Evolutionary conservation across 1,139 yeast genomes (phyloP).

Genomic region (Yamadazyma diospyri): DNA sequence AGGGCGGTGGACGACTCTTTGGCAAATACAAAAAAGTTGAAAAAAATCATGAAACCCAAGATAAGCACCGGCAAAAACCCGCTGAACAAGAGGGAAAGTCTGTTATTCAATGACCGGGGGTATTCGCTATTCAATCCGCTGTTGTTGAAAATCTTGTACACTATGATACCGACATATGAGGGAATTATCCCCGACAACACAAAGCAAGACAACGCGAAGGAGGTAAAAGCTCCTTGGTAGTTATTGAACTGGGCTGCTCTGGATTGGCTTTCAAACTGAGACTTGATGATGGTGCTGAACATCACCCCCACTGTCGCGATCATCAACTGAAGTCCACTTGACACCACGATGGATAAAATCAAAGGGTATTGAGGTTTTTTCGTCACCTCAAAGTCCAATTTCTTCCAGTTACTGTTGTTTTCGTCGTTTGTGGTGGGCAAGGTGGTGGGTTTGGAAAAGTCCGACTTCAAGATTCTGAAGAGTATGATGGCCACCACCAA

Average conservation of each 20-base stretch:
- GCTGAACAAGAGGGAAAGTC: constrained; percentile 52
- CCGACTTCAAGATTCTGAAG: constrained; percentile 45
- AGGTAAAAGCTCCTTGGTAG: constrained; percentile 58
- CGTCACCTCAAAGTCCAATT: constrained; percentile 52
- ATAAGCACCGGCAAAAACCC: constrained; percentile 60
- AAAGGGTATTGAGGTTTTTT: constrained; percentile 46
- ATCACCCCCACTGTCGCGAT: constrained; percentile 64
- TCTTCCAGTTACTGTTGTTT: constrained; percentile 42
- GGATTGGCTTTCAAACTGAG: constrained; percentile 25
- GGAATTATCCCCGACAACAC: constrained; percentile 71
- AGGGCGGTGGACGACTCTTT: constrained; percentile 72
- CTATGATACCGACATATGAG: constrained; percentile 64
- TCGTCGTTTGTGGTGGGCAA: constrained; percentile 15
- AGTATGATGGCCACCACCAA: constrained; percentile 63
- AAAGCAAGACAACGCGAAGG: constrained; percentile 58
- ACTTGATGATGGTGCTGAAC: constrained; percentile 51
- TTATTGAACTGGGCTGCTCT: constrained; percentile 39
- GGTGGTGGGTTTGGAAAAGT: constrained; percentile 20
- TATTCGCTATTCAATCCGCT: constrained; percentile 27
- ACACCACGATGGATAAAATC: constrained; percentile 53
- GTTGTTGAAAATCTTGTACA: constrained; percentile 52
- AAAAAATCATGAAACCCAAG: constrained; percentile 47
- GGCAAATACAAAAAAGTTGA: constrained; percentile 74
- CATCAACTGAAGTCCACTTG: constrained; percentile 71
- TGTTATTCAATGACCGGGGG: constrained; percentile 13